phyloP scores from a whole-genome alignment of 371 early-diverging fungal genomes.

The Fennellomyces sp. region DNA sequence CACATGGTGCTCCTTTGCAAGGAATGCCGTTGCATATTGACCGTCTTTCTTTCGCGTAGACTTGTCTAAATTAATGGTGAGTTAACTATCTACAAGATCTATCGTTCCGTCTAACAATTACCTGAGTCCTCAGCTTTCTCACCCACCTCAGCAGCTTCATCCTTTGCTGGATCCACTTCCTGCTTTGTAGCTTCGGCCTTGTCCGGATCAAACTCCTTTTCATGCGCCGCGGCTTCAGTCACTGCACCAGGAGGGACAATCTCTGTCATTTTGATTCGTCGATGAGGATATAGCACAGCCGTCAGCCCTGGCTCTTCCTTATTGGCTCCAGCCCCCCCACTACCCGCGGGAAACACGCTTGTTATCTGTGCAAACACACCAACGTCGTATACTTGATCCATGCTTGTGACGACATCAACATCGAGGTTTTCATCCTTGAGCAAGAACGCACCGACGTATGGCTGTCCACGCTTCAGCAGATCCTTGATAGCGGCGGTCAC shows the following conservation, averaged over 20 bases:
- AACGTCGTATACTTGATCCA: constrained; percentile 82
- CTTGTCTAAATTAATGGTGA: too few relatives aligned
- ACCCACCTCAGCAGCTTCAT: neutral
- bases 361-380: constrained; percentile 98
- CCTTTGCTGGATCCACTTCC: neutral
- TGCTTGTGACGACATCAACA: constrained; percentile 74
- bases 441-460: constrained; percentile 95
- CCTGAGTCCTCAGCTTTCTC: neutral
- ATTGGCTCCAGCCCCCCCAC: constrained; percentile 8
- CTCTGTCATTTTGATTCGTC: constrained; percentile 82
- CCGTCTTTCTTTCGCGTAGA: neutral
- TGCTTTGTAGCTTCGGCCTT: neutral
- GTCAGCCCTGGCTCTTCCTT: constrained; percentile 73
- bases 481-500: constrained; percentile 91
- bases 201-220: neutral
- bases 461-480: constrained; percentile 86
- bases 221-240: neutral
- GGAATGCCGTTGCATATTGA: constrained; percentile 51
- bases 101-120: constrained; percentile 9
- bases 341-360: constrained; percentile 79
- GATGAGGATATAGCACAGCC: constrained; percentile 93
- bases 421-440: constrained; percentile 87
- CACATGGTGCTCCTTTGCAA: constrained; percentile 72
- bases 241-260: constrained; percentile 25
- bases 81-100: too few relatives aligned